Evolutionary conservation across 2,329 filamentous ascomycete species (phyloP).

Genomic region (Neofusicoccum kwambonambiense): DNA sequence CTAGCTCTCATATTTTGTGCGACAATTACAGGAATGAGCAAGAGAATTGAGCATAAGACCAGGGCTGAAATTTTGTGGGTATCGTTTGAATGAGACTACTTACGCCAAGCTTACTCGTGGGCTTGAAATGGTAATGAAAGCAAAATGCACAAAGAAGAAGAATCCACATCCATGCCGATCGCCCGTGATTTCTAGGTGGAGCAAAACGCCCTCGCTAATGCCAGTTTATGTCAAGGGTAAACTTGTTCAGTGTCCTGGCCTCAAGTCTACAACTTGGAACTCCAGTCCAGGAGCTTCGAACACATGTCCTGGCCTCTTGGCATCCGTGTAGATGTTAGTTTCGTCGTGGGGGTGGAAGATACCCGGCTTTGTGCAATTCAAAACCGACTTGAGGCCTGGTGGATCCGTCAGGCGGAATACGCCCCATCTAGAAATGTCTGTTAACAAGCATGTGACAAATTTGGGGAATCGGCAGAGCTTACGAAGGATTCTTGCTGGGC

Average conservation of each 20-base stretch:
- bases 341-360: conserved; percentile 79
- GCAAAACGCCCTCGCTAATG: not conserved
- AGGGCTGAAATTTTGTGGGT: not conserved
- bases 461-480: conserved; percentile 38
- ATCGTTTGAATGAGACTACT: conserved; percentile 8
- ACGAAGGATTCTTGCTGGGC: conserved; percentile 75
- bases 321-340: conserved; percentile 75
- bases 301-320: conserved; percentile 58
- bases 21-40: not conserved
- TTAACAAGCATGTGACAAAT: not conserved
- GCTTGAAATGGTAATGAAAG: not conserved
- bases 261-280: conserved; percentile 66
- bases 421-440: conserved; percentile 63
- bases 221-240: not conserved
- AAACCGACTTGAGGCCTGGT: conserved; percentile 80
- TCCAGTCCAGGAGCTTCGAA: conserved; percentile 56
- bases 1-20: not conserved
- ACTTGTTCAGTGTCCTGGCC: conserved; percentile 21
- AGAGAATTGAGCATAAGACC: no score
- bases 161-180: no score
- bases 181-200: not conserved
- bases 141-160: not conserved
- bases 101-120: not conserved
- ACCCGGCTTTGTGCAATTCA: conserved; percentile 73
- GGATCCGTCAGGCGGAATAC: conserved; percentile 93